A percentile compares a stretch with the other conserved stretches of the same genome.
These are phyloP conservation scores for Pleurotus giganteus DNA, from an alignment of 768 basidiomycete species.

Conservation along the genomic window DNA sequence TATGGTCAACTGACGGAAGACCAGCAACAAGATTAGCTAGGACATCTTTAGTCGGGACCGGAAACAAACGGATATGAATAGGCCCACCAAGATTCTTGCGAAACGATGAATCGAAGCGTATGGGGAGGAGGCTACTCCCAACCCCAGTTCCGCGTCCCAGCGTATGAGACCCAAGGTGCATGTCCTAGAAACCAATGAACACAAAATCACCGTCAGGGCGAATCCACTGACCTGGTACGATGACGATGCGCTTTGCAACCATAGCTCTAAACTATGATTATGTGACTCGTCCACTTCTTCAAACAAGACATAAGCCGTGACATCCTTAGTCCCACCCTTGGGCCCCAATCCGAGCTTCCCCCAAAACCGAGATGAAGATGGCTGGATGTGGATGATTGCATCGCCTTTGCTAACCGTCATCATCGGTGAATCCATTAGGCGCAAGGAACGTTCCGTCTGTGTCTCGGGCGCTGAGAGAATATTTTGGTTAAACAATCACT, in stretches of 20 bases:
- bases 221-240: conserved; percentile 55
- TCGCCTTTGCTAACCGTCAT: conserved; percentile 68
- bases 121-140: conserved; percentile 56
- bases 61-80: not conserved
- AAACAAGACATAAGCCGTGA: conserved; percentile 65
- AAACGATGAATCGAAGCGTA: conserved; percentile 65
- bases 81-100: conserved; percentile 63
- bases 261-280: conserved; percentile 46
- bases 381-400: conserved; percentile 64
- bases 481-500: no score
- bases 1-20: conserved; percentile 34
- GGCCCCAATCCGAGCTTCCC: conserved; percentile 79
- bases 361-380: conserved; percentile 80
- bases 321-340: conserved; percentile 66
- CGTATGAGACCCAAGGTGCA: conserved; percentile 55
- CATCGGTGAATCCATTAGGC: conserved; percentile 49
- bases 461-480: conserved; percentile 7
- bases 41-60: conserved; percentile 3
- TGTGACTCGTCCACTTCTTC: conserved; percentile 57
- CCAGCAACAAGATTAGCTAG: conserved; percentile 50
- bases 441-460: conserved; percentile 14
- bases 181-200: conserved; percentile 55
- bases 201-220: conserved; percentile 7
- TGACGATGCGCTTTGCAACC: conserved; percentile 53
- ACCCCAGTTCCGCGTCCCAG: conserved; percentile 50